Evolutionary conservation across 805 yeast species (phyloP).

Genomic region (Saccharomycopsis microspora): DNA sequence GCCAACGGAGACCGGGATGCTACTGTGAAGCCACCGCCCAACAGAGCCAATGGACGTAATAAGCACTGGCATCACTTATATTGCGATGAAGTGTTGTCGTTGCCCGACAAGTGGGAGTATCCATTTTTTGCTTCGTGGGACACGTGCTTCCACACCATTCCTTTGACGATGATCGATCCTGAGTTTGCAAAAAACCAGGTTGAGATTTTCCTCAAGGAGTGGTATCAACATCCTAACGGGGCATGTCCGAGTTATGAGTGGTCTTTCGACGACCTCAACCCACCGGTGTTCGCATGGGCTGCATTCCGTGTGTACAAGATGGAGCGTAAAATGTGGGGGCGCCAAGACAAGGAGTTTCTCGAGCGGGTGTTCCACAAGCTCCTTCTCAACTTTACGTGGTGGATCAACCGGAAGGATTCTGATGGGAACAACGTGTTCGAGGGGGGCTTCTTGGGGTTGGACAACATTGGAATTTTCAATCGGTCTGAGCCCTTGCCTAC

Average conservation of each 20-base stretch:
- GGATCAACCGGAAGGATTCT: constrained; percentile 87
- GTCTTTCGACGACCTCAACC: constrained; percentile 93
- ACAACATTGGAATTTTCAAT: constrained; percentile 86
- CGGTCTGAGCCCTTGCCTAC: constrained; percentile 90
- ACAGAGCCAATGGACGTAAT: constrained; percentile 81
- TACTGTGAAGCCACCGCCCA: constrained; percentile 64
- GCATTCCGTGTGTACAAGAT: constrained; percentile 78
- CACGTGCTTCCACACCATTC: constrained; percentile 89
- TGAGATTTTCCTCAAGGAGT: constrained; percentile 77
- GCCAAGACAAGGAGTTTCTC: constrained; percentile 68
- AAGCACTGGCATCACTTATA: constrained; percentile 82
- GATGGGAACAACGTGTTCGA: constrained; percentile 85
- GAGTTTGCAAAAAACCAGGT: constrained; percentile 83
- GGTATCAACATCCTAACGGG: constrained; percentile 99
- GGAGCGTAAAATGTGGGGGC: constrained; percentile 77
- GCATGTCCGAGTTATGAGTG: constrained; percentile 95
- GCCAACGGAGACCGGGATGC: constrained; percentile 71
- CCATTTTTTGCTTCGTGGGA: constrained; percentile 98
- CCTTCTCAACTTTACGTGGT: constrained; percentile 87
- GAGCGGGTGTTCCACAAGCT: constrained; percentile 91
- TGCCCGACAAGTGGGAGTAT: constrained; percentile 95
- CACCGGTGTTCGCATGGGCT: constrained; percentile 97
- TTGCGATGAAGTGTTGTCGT: constrained; percentile 75
- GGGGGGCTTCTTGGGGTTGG: constrained; percentile 90
- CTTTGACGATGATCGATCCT: constrained; percentile 88